Conservation (phyloP, 2,329 filamentous ascomycete species). For the Microascus cirrosus region DNA sequence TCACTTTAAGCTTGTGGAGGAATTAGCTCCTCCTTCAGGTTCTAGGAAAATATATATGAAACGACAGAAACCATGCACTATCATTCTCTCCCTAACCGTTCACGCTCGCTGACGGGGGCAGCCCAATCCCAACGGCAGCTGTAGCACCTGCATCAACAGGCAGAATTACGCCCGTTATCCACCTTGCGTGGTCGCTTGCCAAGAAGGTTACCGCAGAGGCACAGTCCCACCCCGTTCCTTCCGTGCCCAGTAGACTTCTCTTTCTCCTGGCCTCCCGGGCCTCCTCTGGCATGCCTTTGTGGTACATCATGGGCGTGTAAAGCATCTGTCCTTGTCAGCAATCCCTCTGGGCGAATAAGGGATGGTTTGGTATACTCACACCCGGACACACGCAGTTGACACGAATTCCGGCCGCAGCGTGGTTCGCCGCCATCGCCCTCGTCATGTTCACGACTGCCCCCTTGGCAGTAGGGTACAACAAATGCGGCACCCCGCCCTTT, state of each 20-base stretch:
- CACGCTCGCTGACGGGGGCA: constrained; percentile 14
- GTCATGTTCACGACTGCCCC: constrained; percentile 40
- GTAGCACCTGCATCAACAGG: constrained; percentile 30
- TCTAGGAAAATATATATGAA: no score
- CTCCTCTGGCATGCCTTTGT: constrained; percentile 25
- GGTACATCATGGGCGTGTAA: constrained; percentile 34
- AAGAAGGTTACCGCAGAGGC: constrained; percentile 27
- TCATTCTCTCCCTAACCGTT: constrained; percentile 10
- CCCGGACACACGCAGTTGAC: constrained; percentile 39
- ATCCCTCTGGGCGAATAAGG: background rate
- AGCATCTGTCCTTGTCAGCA: constrained; percentile 21
- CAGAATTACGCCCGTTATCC: constrained; percentile 29
- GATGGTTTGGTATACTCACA: constrained; percentile 6
- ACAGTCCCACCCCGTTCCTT: constrained; percentile 31
- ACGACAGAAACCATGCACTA: no score
- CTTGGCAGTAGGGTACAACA: constrained; percentile 35
- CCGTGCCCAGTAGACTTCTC: constrained; percentile 25
- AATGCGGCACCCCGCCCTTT: constrained; percentile 29
- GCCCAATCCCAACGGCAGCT: constrained; percentile 12
- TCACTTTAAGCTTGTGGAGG: no score
- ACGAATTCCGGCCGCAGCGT: constrained; percentile 30
- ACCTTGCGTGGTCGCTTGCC: constrained; percentile 25
- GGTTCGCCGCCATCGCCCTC: constrained; percentile 37
- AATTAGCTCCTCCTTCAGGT: no score
- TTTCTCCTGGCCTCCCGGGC: constrained; percentile 22